Evolutionary conservation across 2,329 filamentous ascomycete genomes (phyloP).

Genomic region (Trichoderma simmonsii): DNA sequence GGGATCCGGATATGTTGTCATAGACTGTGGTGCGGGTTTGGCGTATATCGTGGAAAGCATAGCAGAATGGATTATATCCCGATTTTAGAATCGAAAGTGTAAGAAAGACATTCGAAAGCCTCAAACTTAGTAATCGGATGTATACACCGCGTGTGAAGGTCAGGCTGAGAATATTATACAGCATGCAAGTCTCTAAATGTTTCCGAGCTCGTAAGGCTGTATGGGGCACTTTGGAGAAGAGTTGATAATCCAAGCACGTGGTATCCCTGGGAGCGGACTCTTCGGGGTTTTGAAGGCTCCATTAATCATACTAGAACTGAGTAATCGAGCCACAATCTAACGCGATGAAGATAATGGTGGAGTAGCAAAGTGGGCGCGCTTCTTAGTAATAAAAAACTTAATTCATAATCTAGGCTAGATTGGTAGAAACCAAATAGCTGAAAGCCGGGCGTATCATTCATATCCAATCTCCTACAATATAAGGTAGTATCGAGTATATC

Average conservation of each 20-base stretch:
- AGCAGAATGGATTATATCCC: background rate
- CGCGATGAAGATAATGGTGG: constrained; percentile 4
- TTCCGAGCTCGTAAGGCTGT: background rate
- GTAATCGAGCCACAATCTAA: background rate
- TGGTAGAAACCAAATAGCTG: too few species aligned
- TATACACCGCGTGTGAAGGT: background rate
- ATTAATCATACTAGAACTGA: background rate
- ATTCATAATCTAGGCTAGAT: background rate
- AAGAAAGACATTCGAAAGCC: background rate
- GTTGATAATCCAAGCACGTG: background rate
- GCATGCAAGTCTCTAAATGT: background rate
- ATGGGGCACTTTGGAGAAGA: background rate
- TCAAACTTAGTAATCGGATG: background rate
- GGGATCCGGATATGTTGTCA: background rate
- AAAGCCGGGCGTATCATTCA: too few species aligned
- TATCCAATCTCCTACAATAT: too few species aligned
- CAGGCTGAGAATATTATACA: background rate
- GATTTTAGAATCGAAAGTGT: background rate
- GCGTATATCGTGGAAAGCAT: background rate
- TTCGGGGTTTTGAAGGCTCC: background rate
- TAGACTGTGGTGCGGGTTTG: background rate
- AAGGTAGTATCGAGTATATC: too few species aligned
- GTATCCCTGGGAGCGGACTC: background rate
- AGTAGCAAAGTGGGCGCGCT: background rate
- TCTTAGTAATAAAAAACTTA: background rate